Evolutionary conservation across 495 filamentous ascomycete species (phyloP).

Genomic region (Parathielavia hyrcaniae): DNA sequence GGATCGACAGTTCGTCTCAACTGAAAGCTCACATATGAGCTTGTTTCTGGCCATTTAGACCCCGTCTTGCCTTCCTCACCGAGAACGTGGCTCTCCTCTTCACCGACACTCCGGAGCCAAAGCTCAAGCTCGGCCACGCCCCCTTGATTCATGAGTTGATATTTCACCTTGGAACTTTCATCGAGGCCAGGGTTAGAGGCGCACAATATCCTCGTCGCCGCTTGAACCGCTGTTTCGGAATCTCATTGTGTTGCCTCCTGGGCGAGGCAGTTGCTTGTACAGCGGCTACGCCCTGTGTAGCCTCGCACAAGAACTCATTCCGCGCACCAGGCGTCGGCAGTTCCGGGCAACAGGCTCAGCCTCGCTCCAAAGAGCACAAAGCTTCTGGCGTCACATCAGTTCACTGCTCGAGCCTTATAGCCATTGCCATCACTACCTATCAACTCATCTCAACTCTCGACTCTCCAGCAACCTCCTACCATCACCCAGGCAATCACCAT

Average conservation of each 20-base stretch:
- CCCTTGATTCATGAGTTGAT: not conserved
- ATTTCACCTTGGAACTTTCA: not conserved
- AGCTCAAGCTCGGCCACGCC: not conserved
- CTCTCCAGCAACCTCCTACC: not conserved
- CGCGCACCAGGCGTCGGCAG: not conserved
- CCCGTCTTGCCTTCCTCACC: no score
- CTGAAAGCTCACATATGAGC: not conserved
- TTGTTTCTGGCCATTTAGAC: not conserved
- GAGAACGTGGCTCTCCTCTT: not conserved
- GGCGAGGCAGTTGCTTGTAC: not conserved
- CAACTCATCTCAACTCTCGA: not conserved
- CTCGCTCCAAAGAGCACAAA: not conserved
- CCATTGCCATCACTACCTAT: not conserved
- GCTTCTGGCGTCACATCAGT: not conserved
- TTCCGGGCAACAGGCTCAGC: slow-evolving; percentile 7
- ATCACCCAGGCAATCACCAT: not conserved
- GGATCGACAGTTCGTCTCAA: no score
- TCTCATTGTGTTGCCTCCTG: not conserved
- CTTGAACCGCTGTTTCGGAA: not conserved
- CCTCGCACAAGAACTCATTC: not conserved
- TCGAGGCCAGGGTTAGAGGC: not conserved
- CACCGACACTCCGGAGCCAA: not conserved
- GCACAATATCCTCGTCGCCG: not conserved
- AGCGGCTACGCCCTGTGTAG: not conserved
- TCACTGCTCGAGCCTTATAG: not conserved